Evolutionary conservation across 2,329 filamentous ascomycete species (phyloP), one percentile per base, ranked within the genome.

Genomic region (Penicillium sp.): DNA sequence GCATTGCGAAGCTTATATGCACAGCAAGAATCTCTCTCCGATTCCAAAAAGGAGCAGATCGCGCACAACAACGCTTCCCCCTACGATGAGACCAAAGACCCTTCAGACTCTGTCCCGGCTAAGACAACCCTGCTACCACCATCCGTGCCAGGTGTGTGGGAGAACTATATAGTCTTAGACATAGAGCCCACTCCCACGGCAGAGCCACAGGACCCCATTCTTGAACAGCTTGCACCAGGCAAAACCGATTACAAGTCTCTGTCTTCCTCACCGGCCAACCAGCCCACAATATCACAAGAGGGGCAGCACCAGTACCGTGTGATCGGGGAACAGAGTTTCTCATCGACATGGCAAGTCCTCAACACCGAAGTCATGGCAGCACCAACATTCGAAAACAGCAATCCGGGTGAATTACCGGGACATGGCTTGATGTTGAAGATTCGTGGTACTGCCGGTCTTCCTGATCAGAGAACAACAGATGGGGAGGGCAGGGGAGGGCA

Each of bases 311-410:
- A 50, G 24, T 77, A 73, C 50, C 77, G 74, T 1, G 83, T 97
- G 1, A 77, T 83, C 0, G 85, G 84, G 53, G 88, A 89, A 1
- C 85, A 88, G 40, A 92, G 88, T 57, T 76, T 97, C 11, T 88
- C 85, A 8, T 77, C 86, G 0, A 83, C 88, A 46, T 97, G 93
- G 87, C 85, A 88, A 64, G 79, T 88, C 13, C 74, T 84, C 32
- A 73, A 75, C 14, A 80, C 81, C 0, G 73, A 74, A 9, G 72
- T 88, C 9, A 75, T 76, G 7, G 77, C 78, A 9, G 87, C 87
- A 14, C 87, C 87, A 1, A 87, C 83, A 2, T 88, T 85, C 68
- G 83, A 83, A 41, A 79, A 78, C 41, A 76, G 73, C 24, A 83
- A 85, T 44, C 77, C 84, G 1, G 73, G 73, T 42, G 61, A 66